Evolutionary conservation across 225 moss, liverwort and hornwort species (phyloP), one percentile per base, ranked within the genome.

Genomic region (Pseudisothecium myosuroides): DNA sequence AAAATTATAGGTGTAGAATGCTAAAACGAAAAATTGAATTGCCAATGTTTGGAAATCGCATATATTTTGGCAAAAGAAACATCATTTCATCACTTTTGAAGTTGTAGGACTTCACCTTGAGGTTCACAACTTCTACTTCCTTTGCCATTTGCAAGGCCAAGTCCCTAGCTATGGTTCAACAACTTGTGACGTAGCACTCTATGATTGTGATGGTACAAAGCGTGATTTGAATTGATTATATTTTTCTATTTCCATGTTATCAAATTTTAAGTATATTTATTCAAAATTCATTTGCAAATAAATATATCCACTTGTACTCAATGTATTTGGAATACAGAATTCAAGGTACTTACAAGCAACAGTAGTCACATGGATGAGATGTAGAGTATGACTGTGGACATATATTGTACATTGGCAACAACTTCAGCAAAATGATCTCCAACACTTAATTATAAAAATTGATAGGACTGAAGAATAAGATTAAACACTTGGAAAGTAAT

Each of bases 11-110:
- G 8, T 11, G 20, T 32, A 49, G 12, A 20, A 12, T 32, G 12
- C 2, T 49, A 32, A 32, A 32, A 32, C 20, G 19, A 49, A 31
- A 68, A 29, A 45, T 8, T 8, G n/a, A 2, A 31, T 12, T 75
- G 4, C 0, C 2, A 49, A 7, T 49, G 2, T 75, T 32, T 49
- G 12, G 7, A 19, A 49, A 49, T 2, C 0, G 5, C 11, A 74
- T 18, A 47, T 47, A 73, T 4, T 29, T 74, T 47, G 11, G 31
- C 18, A 6, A 75, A 18, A 47, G 17, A 32, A 47, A 49, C 12
- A 31, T 74, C 19, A 75, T 31, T 19, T 32, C 12, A 4, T 49
- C 45, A 32, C 12, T 49, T 75, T 74, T 7, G 17, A 32, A 7
- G 12, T 49, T 75, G 31, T 4, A 47, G 20, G 31, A 75, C 32